Conservation (phyloP, 108 stramenopile species). For the Conticribra weissflogii region DNA sequence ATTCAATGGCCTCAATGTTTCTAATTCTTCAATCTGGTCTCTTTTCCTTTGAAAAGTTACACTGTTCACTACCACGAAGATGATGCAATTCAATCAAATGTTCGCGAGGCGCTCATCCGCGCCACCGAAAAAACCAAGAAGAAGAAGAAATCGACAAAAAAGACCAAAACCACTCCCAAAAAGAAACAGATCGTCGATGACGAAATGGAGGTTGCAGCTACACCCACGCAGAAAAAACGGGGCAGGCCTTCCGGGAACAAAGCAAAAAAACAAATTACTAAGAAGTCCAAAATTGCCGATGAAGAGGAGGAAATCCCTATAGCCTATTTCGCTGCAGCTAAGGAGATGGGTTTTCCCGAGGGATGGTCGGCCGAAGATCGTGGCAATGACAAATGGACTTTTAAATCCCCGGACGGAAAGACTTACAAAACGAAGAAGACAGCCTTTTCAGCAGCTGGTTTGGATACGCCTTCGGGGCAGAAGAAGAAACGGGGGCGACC, state of each 20-base stretch:
- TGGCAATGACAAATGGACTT: conserved; percentile 40
- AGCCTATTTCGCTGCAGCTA: conserved; percentile 42
- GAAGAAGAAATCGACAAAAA: conserved; percentile 35
- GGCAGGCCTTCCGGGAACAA: conserved; percentile 36
- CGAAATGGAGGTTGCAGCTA: neutral
- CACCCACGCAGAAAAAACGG: conserved; percentile 16
- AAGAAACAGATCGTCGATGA: conserved; percentile 14
- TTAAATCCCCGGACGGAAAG: conserved; percentile 56
- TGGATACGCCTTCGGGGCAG: conserved; percentile 4
- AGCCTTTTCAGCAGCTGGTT: conserved; percentile 41
- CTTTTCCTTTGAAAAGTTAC: conserved; percentile 40
- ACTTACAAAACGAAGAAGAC: conserved; percentile 67
- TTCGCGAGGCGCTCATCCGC: conserved; percentile 68
- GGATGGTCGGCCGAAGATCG: conserved; percentile 58
- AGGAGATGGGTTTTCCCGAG: conserved; percentile 52
- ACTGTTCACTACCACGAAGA: conserved; percentile 74
- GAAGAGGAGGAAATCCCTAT: conserved; percentile 23
- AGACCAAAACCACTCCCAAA: conserved; percentile 22
- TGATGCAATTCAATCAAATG: conserved; percentile 67
- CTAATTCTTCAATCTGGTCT: no score
- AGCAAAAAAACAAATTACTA: conserved; percentile 8
- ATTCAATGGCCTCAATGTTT: no score
- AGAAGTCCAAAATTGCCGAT: neutral
- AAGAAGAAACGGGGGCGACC: conserved; percentile 2
- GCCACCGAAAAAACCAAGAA: conserved; percentile 53